A percentile compares a stretch with the other conserved stretches of the same genome.
Conservation (phyloP, 225 moss, liverwort and hornwort genomes). For the Sphagnum tenellum region DNA sequence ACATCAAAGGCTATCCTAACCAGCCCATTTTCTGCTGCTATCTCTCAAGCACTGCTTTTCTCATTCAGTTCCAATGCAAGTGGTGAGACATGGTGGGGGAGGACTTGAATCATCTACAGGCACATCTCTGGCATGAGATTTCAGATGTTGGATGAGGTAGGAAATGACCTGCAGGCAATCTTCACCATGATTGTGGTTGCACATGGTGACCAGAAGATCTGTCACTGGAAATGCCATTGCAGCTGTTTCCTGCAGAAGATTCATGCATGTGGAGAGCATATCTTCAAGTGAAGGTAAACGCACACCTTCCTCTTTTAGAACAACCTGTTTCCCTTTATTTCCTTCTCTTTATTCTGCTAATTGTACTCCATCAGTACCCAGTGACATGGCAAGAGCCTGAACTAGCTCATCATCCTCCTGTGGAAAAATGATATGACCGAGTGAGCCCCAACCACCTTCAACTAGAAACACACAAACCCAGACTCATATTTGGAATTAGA, state of each 20-base stretch:
- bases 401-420: slow-evolving; percentile 95
- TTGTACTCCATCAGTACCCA: slow-evolving; percentile 54
- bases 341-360: slow-evolving; percentile 44
- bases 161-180: slow-evolving; percentile 73
- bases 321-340: slow-evolving; percentile 53
- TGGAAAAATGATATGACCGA: too few species aligned
- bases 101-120: slow-evolving; percentile 39
- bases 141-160: slow-evolving; percentile 73
- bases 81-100: slow-evolving; percentile 74
- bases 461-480: too few species aligned
- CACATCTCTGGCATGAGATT: slow-evolving; percentile 55
- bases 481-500: too few species aligned
- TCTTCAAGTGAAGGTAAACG: slow-evolving; percentile 72
- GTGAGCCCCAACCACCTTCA: too few species aligned
- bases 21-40: slow-evolving; percentile 68
- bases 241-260: slow-evolving; percentile 71
- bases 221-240: slow-evolving; percentile 81
- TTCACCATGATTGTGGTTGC: slow-evolving; percentile 85
- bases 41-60: slow-evolving; percentile 75
- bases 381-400: slow-evolving; percentile 73
- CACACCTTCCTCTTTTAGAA: slow-evolving; percentile 38
- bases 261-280: slow-evolving; percentile 88
- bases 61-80: slow-evolving; percentile 84
- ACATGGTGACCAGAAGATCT: slow-evolving; percentile 87
- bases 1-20: slow-evolving; percentile 50